Conservation (phyloP, 257 asterid species). For the Nicotiana tabacum region DNA sequence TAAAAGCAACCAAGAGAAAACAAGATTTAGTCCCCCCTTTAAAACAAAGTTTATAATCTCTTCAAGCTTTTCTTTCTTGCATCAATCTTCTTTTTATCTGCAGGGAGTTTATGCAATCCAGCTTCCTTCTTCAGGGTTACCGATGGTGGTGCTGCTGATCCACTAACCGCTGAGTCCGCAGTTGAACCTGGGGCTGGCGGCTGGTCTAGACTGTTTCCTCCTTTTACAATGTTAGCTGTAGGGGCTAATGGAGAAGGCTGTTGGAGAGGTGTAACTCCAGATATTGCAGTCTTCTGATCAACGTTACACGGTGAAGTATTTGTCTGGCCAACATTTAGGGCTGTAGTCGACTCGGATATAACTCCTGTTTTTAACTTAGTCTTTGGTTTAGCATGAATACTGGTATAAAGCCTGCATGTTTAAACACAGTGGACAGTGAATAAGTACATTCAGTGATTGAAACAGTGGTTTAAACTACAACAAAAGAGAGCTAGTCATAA, state of each 20-base stretch:
- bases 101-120: slow-evolving; percentile 45
- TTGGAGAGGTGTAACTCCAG: slow-evolving; percentile 36
- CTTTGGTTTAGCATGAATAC: slow-evolving; percentile 83
- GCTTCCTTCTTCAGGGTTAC: slow-evolving; percentile 61
- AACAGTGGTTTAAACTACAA: not conserved
- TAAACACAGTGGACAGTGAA: not conserved
- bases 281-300: slow-evolving; percentile 45
- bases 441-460: not conserved
- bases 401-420: slow-evolving; percentile 63
- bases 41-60: slow-evolving; percentile 46
- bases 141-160: slow-evolving; percentile 35
- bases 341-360: slow-evolving; percentile 57
- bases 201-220: slow-evolving; percentile 49
- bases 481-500: not conserved
- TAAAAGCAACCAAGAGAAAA: not conserved
- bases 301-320: slow-evolving; percentile 40
- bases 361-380: slow-evolving; percentile 68
- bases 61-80: slow-evolving; percentile 91
- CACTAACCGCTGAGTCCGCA: slow-evolving; percentile 47
- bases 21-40: not conserved
- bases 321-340: slow-evolving; percentile 55
- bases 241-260: slow-evolving; percentile 57
- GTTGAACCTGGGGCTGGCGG: slow-evolving; percentile 28
- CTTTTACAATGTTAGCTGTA: slow-evolving; percentile 29
- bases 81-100: slow-evolving; percentile 84